Percentiles rank a stretch among this genome's conserved stretches.
These are phyloP conservation scores for Colletotrichum euphorbiae DNA, from an alignment of 2,329 filamentous ascomycete species.

Conservation along the genomic window DNA sequence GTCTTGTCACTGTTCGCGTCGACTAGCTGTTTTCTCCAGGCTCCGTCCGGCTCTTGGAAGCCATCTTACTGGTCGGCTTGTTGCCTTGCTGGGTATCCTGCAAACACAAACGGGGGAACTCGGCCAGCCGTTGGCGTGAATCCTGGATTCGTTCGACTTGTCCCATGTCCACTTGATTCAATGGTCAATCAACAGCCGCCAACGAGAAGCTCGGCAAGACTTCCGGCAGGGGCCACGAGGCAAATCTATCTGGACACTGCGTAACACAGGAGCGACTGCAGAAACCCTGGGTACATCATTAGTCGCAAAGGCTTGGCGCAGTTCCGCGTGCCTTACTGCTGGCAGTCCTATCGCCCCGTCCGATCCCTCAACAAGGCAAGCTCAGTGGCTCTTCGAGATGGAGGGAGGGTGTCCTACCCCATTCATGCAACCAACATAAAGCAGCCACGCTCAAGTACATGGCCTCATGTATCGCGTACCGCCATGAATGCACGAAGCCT, in stretches of 20 bases:
- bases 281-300: slow-evolving; percentile 5
- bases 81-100: slow-evolving; percentile 7
- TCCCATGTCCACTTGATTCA: background rate
- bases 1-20: slow-evolving; percentile 5
- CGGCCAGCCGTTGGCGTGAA: background rate
- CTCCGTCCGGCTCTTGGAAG: background rate
- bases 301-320: slow-evolving; percentile 15
- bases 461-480: background rate
- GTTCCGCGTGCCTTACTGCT: background rate
- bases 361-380: background rate
- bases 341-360: background rate
- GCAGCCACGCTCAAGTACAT: slow-evolving; percentile 33
- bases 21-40: background rate
- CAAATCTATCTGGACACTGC: background rate
- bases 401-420: slow-evolving; percentile 7
- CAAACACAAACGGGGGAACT: slow-evolving; percentile 16
- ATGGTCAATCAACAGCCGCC: background rate
- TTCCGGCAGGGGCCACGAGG: background rate
- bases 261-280: background rate
- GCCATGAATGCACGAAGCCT: slow-evolving; percentile 27
- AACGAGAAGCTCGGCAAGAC: background rate
- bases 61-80: background rate
- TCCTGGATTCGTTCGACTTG: slow-evolving; percentile 5
- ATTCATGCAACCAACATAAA: slow-evolving; percentile 31
- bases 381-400: slow-evolving; percentile 3